A percentile compares a stretch with the other conserved stretches of the same genome.
Evolutionary conservation across 2,329 filamentous ascomycete genomes (phyloP).

Genomic region (Colletotrichum sp.): DNA sequence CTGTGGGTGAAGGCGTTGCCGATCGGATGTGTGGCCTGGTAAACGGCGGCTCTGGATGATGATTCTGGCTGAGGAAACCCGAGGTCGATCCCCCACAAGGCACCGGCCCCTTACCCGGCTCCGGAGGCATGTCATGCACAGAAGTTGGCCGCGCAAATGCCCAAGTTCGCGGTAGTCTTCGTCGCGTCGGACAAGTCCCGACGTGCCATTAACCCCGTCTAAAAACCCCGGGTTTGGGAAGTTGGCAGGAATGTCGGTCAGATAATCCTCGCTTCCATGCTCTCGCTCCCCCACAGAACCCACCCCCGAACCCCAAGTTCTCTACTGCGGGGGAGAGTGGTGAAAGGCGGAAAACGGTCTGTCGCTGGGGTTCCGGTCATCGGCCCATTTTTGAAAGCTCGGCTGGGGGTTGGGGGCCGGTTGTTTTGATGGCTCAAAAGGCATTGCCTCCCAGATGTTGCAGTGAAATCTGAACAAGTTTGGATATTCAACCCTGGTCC

Average conservation of each 20-base stretch:
- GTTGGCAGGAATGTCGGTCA: background rate
- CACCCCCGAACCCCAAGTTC: background rate
- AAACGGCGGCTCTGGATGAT: background rate
- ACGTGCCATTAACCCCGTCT: background rate
- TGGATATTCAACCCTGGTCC: fast-evolving
- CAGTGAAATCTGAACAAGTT: background rate
- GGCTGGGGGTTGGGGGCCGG: background rate
- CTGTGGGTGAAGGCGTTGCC: too few relatives aligned
- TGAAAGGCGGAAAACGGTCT: background rate
- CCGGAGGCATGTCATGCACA: too few relatives aligned
- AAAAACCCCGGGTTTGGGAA: background rate
- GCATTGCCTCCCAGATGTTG: fast-evolving
- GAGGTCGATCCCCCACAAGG: background rate
- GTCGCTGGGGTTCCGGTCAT: background rate
- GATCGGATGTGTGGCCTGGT: too few relatives aligned
- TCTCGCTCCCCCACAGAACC: background rate
- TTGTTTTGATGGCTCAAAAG: background rate
- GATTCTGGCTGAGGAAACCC: fast-evolving
- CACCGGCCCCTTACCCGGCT: too few relatives aligned
- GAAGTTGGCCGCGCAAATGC: background rate
- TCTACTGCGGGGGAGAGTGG: background rate
- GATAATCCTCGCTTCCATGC: background rate
- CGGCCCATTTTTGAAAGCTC: background rate
- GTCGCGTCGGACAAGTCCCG: background rate
- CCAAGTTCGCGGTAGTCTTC: fast-evolving